Evolutionary conservation across 2,329 filamentous ascomycete genomes (phyloP).

Genomic region (Colletotrichum sp.): DNA sequence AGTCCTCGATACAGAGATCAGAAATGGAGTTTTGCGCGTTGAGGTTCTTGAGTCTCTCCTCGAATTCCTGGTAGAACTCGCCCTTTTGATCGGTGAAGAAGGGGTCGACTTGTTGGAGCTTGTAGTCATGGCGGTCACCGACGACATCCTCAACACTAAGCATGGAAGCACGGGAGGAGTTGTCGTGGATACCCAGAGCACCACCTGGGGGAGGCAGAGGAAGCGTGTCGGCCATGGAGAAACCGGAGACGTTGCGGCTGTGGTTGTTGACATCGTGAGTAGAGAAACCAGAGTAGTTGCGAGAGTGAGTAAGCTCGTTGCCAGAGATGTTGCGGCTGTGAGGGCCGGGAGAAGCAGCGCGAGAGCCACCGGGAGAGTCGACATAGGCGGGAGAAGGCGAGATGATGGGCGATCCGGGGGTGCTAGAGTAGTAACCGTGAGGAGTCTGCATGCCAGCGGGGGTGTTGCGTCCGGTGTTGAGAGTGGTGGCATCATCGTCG

Average conservation of each 20-base stretch:
- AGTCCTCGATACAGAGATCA: slow-evolving; percentile 68
- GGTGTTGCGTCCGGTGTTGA: slow-evolving; percentile 17
- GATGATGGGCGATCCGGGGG: slow-evolving; percentile 14
- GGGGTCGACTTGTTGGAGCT: slow-evolving; percentile 69
- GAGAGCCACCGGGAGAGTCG: slow-evolving; percentile 16
- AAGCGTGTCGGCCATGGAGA: slow-evolving; percentile 28
- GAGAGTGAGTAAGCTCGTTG: slow-evolving; percentile 21
- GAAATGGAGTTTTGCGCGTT: slow-evolving; percentile 60
- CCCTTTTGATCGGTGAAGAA: slow-evolving; percentile 71
- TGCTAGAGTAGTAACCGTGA: slow-evolving; percentile 1
- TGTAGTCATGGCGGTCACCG: slow-evolving; percentile 65
- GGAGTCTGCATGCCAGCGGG: slow-evolving; percentile 15
- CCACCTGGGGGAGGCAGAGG: slow-evolving; percentile 24
- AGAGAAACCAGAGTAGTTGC: slow-evolving; percentile 15
- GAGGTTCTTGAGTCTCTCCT: slow-evolving; percentile 59
- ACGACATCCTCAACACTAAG: slow-evolving; percentile 63
- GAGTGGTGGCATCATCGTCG: slow-evolving; percentile 17
- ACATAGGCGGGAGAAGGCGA: slow-evolving; percentile 9
- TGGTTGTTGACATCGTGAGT: neutral
- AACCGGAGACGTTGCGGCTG: slow-evolving; percentile 12
- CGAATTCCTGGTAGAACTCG: slow-evolving; percentile 64
- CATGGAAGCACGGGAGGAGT: slow-evolving; percentile 39
- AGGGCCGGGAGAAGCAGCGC: slow-evolving; percentile 4
- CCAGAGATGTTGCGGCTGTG: neutral
- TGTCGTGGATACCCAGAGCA: slow-evolving; percentile 19